Conservation (phyloP, 192 early-diverging fungal genomes). For the Glomus cerebriforme region DNA sequence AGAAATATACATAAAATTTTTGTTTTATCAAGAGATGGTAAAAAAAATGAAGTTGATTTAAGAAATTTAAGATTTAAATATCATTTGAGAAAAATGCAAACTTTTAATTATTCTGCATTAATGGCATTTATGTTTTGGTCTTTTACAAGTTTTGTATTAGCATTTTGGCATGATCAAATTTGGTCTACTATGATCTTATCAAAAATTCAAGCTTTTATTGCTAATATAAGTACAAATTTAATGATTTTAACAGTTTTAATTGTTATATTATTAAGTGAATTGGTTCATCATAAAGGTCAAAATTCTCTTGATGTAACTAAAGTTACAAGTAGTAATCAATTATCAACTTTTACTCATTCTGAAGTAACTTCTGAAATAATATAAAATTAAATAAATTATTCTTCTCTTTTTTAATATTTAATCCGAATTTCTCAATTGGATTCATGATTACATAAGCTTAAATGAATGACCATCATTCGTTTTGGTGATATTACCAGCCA, state of each 20-base stretch:
- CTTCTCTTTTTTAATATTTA: too few species aligned
- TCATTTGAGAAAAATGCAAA: neutral
- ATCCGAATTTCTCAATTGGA: too few species aligned
- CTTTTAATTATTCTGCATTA: neutral
- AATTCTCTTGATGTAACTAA: neutral
- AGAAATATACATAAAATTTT: neutral
- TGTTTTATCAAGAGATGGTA: neutral
- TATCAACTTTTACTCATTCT: neutral
- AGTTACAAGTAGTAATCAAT: neutral
- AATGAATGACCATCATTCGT: too few species aligned
- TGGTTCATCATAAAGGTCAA: neutral
- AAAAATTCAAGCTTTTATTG: slow-evolving; percentile 1
- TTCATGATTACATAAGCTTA: too few species aligned
- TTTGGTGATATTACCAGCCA: too few species aligned
- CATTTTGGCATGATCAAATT: slow-evolving; percentile 4
- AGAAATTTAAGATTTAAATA: slow-evolving; percentile 14
- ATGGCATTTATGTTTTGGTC: neutral
- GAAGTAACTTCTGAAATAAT: too few species aligned
- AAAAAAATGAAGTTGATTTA: neutral
- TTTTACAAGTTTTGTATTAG: neutral
- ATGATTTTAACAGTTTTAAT: neutral
- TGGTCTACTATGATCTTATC: neutral
- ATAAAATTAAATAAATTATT: too few species aligned
- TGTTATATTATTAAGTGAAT: neutral
- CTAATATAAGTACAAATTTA: slow-evolving; percentile 1